Conservation (phyloP, 345 rosid genomes). For the Ceriops tagal region DNA sequence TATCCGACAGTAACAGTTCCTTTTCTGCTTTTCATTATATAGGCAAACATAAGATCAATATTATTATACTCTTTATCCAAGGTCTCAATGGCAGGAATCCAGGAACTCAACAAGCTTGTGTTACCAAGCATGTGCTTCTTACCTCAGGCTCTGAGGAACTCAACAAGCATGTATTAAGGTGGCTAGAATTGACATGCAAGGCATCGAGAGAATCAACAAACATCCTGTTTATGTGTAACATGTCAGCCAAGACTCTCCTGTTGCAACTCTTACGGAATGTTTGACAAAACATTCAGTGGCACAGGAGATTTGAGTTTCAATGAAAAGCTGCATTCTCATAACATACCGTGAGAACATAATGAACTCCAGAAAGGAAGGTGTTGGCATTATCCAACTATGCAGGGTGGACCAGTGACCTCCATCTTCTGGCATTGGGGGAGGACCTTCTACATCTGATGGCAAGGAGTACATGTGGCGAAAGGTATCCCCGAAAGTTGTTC, state of each 20-base stretch:
- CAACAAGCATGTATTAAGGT: conserved; percentile 42
- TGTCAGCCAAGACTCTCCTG: neutral
- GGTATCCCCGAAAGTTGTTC: conserved; percentile 68
- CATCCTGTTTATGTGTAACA: conserved; percentile 52
- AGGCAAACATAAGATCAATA: neutral
- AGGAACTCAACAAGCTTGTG: no score
- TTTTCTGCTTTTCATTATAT: conserved; percentile 49
- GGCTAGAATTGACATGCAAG: conserved; percentile 48
- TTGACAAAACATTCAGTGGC: neutral
- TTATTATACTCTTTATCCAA: neutral
- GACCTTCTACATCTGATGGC: conserved; percentile 66
- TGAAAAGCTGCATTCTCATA: neutral
- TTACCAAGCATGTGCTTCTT: conserved; percentile 8
- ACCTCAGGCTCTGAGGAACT: conserved; percentile 74
- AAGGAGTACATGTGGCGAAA: conserved; percentile 76
- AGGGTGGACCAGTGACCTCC: conserved; percentile 87
- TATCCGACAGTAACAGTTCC: conserved; percentile 85
- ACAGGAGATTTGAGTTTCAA: conserved; percentile 5
- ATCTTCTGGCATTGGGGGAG: conserved; percentile 96
- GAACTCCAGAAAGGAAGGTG: conserved; percentile 88
- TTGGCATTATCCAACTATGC: conserved; percentile 98
- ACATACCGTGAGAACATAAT: conserved; percentile 81
- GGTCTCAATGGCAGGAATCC: no score
- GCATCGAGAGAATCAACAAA: conserved; percentile 87
- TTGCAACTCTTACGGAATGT: neutral